Percentiles rank a stretch among this genome's conserved stretches.
Evolutionary conservation across 1,284 basidiomycete species (phyloP).

Genomic region (Mycosarcoma maydis): DNA sequence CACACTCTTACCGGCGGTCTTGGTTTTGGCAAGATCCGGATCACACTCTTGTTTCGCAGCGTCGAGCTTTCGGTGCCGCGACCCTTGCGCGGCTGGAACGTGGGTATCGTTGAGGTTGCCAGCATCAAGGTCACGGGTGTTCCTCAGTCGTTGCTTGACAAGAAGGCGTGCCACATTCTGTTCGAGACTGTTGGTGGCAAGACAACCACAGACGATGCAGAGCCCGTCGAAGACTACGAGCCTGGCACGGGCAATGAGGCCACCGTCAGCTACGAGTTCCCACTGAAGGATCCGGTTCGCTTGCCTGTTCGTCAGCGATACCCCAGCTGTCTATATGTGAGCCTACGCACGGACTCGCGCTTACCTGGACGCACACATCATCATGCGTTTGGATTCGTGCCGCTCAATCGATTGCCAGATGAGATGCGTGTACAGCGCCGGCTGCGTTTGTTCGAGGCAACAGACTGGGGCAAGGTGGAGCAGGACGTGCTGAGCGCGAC

Average conservation of each 20-base stretch:
- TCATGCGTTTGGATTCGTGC: conserved; percentile 47
- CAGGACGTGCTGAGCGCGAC: conserved; percentile 50
- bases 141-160: conserved; percentile 37
- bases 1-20: conserved; percentile 57
- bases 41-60: conserved; percentile 57
- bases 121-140: conserved; percentile 40
- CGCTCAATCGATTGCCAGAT: conserved; percentile 53
- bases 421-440: conserved; percentile 34
- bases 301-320: conserved; percentile 49
- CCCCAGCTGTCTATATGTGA: conserved; percentile 42
- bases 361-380: conserved; percentile 50
- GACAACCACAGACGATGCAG: conserved; percentile 35
- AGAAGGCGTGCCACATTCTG: conserved; percentile 43
- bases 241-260: conserved; percentile 29
- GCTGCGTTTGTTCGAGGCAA: conserved; percentile 43
- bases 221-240: conserved; percentile 37
- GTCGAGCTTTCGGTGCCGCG: conserved; percentile 53
- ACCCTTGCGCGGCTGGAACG: conserved; percentile 59
- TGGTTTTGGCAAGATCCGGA: conserved; percentile 57
- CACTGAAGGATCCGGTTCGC: conserved; percentile 40
- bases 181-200: conserved; percentile 56
- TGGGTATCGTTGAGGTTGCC: conserved; percentile 54
- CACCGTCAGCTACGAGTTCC: conserved; percentile 42
- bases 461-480: conserved; percentile 49
- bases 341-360: conserved; percentile 52